Conservation (phyloP, 1,284 basidiomycete species). For the Ustilago crameri region DNA sequence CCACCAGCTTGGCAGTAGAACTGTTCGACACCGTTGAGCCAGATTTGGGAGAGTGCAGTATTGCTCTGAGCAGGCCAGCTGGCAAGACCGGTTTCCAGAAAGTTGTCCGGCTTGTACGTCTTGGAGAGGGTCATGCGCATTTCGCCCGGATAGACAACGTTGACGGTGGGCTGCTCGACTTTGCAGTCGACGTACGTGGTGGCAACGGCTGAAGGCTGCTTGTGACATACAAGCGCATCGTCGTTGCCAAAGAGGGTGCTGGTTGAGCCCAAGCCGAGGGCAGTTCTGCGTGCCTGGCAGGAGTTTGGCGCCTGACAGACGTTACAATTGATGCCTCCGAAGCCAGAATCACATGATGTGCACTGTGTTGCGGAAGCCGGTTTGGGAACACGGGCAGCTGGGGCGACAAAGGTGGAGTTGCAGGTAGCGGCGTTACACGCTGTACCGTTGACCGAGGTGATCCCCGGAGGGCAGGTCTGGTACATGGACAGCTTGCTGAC, state of each 20-base stretch:
- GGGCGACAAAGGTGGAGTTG: conserved; percentile 50
- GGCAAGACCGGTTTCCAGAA: conserved; percentile 43
- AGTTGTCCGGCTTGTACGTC: conserved; percentile 40
- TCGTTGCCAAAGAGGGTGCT: conserved; percentile 31
- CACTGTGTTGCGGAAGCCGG: conserved; percentile 33
- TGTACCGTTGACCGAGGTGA: conserved; percentile 40
- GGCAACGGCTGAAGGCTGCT: conserved; percentile 51
- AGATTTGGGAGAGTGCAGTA: conserved; percentile 53
- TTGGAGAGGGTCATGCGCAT: conserved; percentile 55
- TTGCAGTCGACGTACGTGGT: conserved; percentile 51
- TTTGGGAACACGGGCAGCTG: conserved; percentile 37
- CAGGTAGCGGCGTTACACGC: conserved; percentile 54
- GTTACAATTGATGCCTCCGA: conserved; percentile 60
- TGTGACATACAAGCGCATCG: conserved; percentile 49
- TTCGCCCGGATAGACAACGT: conserved; percentile 49
- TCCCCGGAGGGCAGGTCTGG: conserved; percentile 50
- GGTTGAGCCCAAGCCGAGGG: conserved; percentile 24
- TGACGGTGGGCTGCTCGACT: conserved; percentile 46
- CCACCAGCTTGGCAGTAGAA: conserved; percentile 60
- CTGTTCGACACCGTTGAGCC: conserved; percentile 55
- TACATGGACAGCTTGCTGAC: conserved; percentile 45
- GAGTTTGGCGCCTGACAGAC: conserved; percentile 45
- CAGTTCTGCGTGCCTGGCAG: conserved; percentile 37
- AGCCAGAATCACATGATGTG: conserved; percentile 47
- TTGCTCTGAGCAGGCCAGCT: conserved; percentile 42